Conservation (phyloP, 2,329 filamentous ascomycete genomes). For the Aspergillus pseudonomiae region DNA sequence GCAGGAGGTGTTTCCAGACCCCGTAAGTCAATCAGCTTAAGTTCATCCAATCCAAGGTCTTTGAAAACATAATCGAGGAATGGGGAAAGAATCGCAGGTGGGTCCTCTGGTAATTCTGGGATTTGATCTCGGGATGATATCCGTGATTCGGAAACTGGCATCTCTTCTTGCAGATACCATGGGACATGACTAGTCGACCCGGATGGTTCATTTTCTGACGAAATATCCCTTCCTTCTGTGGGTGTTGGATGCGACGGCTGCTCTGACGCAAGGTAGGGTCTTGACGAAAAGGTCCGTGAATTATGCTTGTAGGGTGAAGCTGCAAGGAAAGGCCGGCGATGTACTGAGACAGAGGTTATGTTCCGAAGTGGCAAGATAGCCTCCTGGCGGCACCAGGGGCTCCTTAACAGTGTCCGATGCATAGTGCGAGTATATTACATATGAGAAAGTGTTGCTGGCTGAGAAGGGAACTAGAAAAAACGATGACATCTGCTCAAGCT, state of each 20-base stretch:
- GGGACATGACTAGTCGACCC: constrained; percentile 51
- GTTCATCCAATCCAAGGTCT: constrained; percentile 81
- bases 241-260: constrained; percentile 15
- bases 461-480: not conserved
- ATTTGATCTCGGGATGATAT: constrained; percentile 59
- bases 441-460: not conserved
- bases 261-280: constrained; percentile 27
- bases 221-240: constrained; percentile 11
- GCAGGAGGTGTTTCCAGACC: constrained; percentile 82
- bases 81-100: constrained; percentile 71
- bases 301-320: constrained; percentile 21
- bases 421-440: constrained; percentile 23
- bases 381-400: constrained; percentile 33
- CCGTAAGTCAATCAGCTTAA: constrained; percentile 81
- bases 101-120: constrained; percentile 66
- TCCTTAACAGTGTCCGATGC: constrained; percentile 36
- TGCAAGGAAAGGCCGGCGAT: constrained; percentile 21
- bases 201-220: constrained; percentile 3
- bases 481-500: not conserved
- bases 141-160: constrained; percentile 42
- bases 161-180: constrained; percentile 81
- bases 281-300: constrained; percentile 28
- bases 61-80: constrained; percentile 79
- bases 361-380: constrained; percentile 33
- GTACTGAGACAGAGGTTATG: constrained; percentile 29